Conservation (phyloP, 257 asterid species). For the Ballota nigra region DNA sequence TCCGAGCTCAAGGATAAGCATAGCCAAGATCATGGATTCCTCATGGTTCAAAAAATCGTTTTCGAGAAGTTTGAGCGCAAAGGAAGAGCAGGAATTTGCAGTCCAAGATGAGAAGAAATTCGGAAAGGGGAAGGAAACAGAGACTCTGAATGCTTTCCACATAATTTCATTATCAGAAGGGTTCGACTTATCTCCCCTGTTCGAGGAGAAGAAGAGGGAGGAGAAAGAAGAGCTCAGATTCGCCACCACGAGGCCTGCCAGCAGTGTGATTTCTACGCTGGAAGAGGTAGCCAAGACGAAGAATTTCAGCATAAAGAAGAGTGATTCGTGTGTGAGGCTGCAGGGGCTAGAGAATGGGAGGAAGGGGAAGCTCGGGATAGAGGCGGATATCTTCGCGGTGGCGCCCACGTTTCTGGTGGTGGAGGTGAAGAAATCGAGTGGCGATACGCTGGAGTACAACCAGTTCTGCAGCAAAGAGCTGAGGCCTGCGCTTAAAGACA, state of each 20-base stretch:
- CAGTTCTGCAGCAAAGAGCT: conserved; percentile 71
- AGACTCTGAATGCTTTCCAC: conserved; percentile 61
- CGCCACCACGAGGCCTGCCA: conserved; percentile 59
- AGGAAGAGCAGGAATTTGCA: conserved; percentile 32
- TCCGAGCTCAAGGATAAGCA: conserved; percentile 44
- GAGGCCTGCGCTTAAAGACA: conserved; percentile 65
- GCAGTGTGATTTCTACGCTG: conserved; percentile 64
- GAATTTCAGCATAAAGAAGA: conserved; percentile 64
- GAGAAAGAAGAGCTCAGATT: conserved; percentile 57
- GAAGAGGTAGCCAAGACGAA: conserved; percentile 60
- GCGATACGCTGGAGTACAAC: conserved; percentile 67
- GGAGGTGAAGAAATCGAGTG: conserved; percentile 73
- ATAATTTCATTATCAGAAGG: conserved; percentile 65
- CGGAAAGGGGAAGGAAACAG: conserved; percentile 39
- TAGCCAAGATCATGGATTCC: conserved; percentile 52
- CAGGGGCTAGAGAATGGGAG: conserved; percentile 60
- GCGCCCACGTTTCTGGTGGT: conserved; percentile 58
- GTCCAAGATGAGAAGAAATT: conserved; percentile 9
- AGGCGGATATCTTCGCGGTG: conserved; percentile 58
- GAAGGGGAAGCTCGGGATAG: conserved; percentile 70
- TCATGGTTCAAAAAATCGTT: conserved; percentile 55
- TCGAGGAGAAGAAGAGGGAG: conserved; percentile 49
- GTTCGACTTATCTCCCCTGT: conserved; percentile 54
- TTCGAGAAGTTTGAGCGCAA: conserved; percentile 6
- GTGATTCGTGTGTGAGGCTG: conserved; percentile 59